Base-by-base conservation (phyloP, 73 alveolate species). In the Paramecium primaurelia region DNA sequence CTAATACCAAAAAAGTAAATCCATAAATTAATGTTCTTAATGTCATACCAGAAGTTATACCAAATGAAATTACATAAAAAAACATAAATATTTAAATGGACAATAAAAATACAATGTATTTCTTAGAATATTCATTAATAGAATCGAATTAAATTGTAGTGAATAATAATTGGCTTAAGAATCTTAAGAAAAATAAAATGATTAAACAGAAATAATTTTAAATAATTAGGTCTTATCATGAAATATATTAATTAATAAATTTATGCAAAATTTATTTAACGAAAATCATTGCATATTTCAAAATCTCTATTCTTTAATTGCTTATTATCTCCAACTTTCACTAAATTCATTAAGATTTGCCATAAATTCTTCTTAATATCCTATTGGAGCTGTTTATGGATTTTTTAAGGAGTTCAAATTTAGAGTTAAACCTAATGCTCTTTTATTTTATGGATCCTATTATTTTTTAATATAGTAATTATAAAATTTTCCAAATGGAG, bases 341-440 rank as follows among this genome's bases (percentile, higher is more conserved):
- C 89, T 77, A 44, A 80, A 80, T 25, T 80, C 91, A 22, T 80
- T 80, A 7, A 80, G 25, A 42, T 80, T 80, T 8, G 91, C 71
- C 91, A 80, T 80, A 80, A 80, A 80, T 36, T 80, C 91, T 16
- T 80, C 91, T 28, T 80, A 47, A 80, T 80, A 80, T 47, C 91
- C 91, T 26, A 80, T 40, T 14, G 91, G 91, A 32, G 91, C 91
- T 18, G 47, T 80, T 26, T 26, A 25, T 18, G 91, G 91, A 47
- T 80, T 44, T 44, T 80, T 40, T 28, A 80, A 7, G 20, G 91
- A 34, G 9, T 80, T 80, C 14, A 80, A 47, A 49, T 80, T 47
- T 26, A 80, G 42, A 5, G 91, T 40, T 10, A 80, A 80, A 10
- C 75, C 91, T 47, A 34, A 64, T 32, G 84, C 28, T 32, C 42